Base-by-base conservation (phyloP, 805 yeast genomes). In the Wickerhamiella azyma region DNA sequence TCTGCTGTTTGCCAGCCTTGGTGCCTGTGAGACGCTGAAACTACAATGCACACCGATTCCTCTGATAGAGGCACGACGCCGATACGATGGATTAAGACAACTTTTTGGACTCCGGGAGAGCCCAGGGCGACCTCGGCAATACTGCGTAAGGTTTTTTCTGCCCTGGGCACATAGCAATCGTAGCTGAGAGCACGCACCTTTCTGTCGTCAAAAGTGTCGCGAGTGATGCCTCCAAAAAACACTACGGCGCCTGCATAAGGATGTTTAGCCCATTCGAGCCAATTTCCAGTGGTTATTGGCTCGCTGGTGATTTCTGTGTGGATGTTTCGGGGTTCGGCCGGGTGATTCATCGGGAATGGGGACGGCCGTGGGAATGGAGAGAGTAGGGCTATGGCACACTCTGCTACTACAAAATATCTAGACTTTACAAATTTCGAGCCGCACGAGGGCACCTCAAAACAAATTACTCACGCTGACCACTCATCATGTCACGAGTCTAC, bases 201-300 rank as follows among this genome's bases (percentile, higher is more conserved):
- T 43, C 68, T 67, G 13, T 64, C 66, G 17, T 65, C 68, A 52
- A 70, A 66, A 17, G 57, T 57, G 52, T 69, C 68, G 46, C 77
- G 58, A 7, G 78, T 73, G 9, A 69, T 69, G 1, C 78, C 78
- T 5, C 69, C 71, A 58, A 73, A 73, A 39, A 64, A 60, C 5
- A 72, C 66, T 3, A 71, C 63, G 0, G 76, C 77, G 1, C 78
- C 77, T 0, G 75, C 70, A 19, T 55, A 48, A 2, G 68, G 66
- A 14, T 62, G 51, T 46, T 65, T 65, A n/a, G 68, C 75, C 55
- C 68, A 71, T 5, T 63, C 57, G 9, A 66, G 51, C 37, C 54
- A 46, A 17, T 36, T 39, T 1, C 28, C 17, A 3, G 52, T 44
- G 37, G 49, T 55, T 3, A 60, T 46, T 4, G 50, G 49, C 30